Evolutionary conservation across 495 filamentous ascomycete genomes (phyloP), one percentile per base, ranked within the genome.

Genomic region (Penicillium lagena): DNA sequence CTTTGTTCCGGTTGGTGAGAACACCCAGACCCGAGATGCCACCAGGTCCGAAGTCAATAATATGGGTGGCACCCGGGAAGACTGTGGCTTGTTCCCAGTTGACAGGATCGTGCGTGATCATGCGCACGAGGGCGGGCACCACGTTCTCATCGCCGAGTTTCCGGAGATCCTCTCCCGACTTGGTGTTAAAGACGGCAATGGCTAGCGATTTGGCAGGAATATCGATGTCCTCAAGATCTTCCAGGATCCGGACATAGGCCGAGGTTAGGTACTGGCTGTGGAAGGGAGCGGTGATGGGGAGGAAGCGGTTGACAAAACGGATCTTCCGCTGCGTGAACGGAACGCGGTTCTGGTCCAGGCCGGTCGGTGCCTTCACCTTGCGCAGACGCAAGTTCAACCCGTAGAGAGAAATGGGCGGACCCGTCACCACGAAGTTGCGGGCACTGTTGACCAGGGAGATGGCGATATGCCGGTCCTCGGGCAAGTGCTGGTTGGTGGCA

Each of bases 1-100:
- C 91, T 71, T 96, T 98, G 76, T 94, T 98, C 29, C 90, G 85
- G 73, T 95, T 95, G 14, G 91, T 98, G 37, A 98, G 72, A n/a
- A 95, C 87, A 46, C 93, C 93, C 37, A 98, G 83, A 31, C 93
- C 93, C 29, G 93, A 96, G 52, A 95, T 91, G 29, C 93, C 93
- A 51, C 93, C 93, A 10, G 93, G 93, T 15, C 93, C 93, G 51
- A 98, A 97, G 66, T 97, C 93, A 48, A 97, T 64, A 39, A 97
- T 86, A 62, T 98, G 93, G 2, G 93, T 95, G 9, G 93, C 93
- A 4, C 75, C 70, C 4, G 88, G 82, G 72, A 96, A 96, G 31
- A 83, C 75, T 10, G 91, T 96, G 13, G 93, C 89, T 53, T 86
- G 83, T 63, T 95, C 90, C 93, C 93, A 98, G 59, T 95, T 80